These are phyloP conservation scores for Penicillium cosmopolitanum DNA, from an alignment of 495 filamentous ascomycete genomes.

Conservation along the genomic window DNA sequence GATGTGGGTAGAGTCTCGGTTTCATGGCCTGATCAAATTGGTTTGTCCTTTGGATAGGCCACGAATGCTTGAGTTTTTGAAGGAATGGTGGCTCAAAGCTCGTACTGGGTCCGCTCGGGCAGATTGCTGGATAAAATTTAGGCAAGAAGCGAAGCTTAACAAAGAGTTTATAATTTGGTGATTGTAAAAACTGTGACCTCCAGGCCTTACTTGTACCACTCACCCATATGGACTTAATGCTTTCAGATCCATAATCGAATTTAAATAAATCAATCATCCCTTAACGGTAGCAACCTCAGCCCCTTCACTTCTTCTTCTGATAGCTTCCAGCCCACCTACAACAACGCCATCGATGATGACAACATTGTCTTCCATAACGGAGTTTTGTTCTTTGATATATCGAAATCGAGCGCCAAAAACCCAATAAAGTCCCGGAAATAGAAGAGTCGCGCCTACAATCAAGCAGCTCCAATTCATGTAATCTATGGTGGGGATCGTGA, in stretches of 20 bases:
- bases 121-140: background rate
- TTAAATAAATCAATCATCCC: background rate
- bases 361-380: slow-evolving; percentile 1
- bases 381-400: slow-evolving; percentile 3
- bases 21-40: background rate
- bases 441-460: background rate
- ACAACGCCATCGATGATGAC: background rate
- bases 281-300: background rate
- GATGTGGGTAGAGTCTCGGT: background rate
- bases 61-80: background rate
- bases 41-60: background rate
- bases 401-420: background rate
- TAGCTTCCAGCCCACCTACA: background rate
- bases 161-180: background rate
- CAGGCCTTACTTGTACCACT: no score
- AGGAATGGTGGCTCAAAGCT: background rate
- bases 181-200: background rate
- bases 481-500: background rate
- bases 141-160: background rate
- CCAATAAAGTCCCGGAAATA: background rate
- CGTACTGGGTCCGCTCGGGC: background rate
- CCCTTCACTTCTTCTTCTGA: background rate
- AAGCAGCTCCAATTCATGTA: slow-evolving; percentile 1
- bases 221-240: background rate
- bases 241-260: no score